Evolutionary conservation across 176 grass and related monocot species (phyloP).

Genomic region (Raddia distichophylla): DNA sequence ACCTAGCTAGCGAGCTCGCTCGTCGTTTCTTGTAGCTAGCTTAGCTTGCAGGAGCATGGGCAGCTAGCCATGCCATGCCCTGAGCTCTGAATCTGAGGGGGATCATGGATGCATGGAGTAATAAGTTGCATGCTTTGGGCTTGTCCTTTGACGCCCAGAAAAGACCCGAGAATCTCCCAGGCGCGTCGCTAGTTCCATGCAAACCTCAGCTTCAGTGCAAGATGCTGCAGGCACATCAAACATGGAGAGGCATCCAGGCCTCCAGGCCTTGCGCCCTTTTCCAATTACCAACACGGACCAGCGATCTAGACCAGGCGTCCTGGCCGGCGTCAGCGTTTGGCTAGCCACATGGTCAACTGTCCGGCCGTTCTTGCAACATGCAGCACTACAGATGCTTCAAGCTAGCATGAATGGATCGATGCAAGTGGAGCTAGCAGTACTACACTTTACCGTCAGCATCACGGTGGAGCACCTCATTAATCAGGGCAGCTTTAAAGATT

Average conservation of each 20-base stretch:
- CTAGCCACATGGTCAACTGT: not conserved
- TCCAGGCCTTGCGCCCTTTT: not conserved
- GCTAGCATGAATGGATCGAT: not conserved
- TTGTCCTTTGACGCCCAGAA: constrained; percentile 36
- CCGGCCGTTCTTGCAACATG: not conserved
- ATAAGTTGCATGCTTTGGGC: constrained; percentile 30
- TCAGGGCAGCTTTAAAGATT: not conserved
- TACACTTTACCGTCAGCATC: not conserved
- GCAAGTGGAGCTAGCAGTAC: not conserved
- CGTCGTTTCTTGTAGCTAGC: not conserved
- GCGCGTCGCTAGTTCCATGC: constrained; percentile 15
- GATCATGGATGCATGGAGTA: constrained; percentile 27
- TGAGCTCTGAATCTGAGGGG: constrained; percentile 34
- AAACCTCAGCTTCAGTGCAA: constrained; percentile 30
- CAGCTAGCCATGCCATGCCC: constrained; percentile 44
- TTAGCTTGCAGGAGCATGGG: constrained; percentile 40
- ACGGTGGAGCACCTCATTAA: not conserved
- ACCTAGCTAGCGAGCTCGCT: not conserved
- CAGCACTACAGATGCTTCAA: not conserved
- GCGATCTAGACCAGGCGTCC: not conserved
- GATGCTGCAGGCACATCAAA: not conserved
- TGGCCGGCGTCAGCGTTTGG: too few species aligned
- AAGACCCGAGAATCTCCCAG: constrained; percentile 35
- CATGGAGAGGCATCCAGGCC: not conserved
- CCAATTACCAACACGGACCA: not conserved